phyloP scores from a whole-genome alignment of 345 rosid genomes.

The Citrus glauca region DNA sequence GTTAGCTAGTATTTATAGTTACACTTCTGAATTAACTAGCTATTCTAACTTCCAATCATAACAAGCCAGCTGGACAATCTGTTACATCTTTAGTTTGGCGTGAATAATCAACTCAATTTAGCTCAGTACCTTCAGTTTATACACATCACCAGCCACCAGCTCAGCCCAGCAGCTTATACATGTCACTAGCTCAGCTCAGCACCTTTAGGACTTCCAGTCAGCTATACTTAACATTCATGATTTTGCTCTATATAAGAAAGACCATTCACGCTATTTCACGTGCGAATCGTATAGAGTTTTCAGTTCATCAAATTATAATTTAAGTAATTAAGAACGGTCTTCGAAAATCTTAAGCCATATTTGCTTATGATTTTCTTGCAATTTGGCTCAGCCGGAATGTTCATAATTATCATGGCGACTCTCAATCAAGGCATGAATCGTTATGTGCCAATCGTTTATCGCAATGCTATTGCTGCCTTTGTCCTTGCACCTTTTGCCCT shows the following conservation, averaged over 20 bases:
- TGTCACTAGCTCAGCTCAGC: too few species aligned
- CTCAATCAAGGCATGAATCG: conserved; percentile 80
- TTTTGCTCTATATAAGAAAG: not conserved
- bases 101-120: too few species aligned
- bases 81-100: too few species aligned
- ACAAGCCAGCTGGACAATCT: too few species aligned
- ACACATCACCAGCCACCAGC: too few species aligned
- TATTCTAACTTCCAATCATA: too few species aligned
- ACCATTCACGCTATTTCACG: not conserved
- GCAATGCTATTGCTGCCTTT: conserved; percentile 69
- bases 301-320: not conserved
- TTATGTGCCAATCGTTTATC: conserved; percentile 65
- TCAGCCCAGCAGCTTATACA: too few species aligned
- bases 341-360: conserved; percentile 46
- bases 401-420: conserved; percentile 52
- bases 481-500: conserved; percentile 76
- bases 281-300: not conserved
- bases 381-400: conserved; percentile 65
- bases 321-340: conserved; percentile 8
- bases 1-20: too few species aligned
- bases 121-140: too few species aligned
- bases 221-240: too few species aligned
- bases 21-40: too few species aligned
- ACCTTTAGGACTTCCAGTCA: too few species aligned
- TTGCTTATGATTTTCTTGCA: conserved; percentile 68